Base-by-base conservation (phyloP, 345 rosid genomes). In the Erysimum cheiranthoides region DNA sequence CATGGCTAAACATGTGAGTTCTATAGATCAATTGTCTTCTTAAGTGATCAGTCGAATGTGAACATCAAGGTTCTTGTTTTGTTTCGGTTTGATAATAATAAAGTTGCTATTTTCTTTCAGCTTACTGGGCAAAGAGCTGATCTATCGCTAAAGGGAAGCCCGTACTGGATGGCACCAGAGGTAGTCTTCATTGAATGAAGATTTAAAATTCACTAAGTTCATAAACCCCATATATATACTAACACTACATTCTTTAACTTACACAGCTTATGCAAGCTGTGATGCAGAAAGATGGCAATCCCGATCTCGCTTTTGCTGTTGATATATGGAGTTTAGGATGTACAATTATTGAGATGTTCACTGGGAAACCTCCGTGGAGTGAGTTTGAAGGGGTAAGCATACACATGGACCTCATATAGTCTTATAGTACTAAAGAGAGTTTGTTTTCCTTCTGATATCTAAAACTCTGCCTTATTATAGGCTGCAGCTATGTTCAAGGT, bases 151-250 rank as follows among this genome's bases (percentile, higher is more conserved):
- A 95, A 87, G 73, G 97, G 99, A 81, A 95, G 97, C 66, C 99
- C 99, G 12, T 86, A 95, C 70, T 95, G 99, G 99, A 95, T 92
- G 99, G 97, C 97, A 77, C 99, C 99, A 62, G 99, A 95, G 97
- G 99, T 95, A 85, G 59, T 66, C 47, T 58, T 36, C 46, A 51
- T 39, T 45, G 27, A 35, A 17, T 60, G 58, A 67, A 31, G 32
- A 14, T 32, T 39, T 52, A 8, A 61, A 38, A 38, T 1, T 10
- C 31, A 58, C 7, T 53, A 25, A 28, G 45, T 5, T 17, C 36
- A 58, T 39, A 27, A 28, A 38, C 36, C 47, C 8, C 42, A 5
- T 63, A 16, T 45, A 0, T 30, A 18, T 59, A 35, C 77, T 84
- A 71, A 84, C 16, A 31, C 9, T 21, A 3, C 40, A 72, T 14